A percentile compares a stretch with the other conserved stretches of the same genome.
Evolutionary conservation across 352 stramenopile species (phyloP).

Genomic region (Phytopythium aichiense): DNA sequence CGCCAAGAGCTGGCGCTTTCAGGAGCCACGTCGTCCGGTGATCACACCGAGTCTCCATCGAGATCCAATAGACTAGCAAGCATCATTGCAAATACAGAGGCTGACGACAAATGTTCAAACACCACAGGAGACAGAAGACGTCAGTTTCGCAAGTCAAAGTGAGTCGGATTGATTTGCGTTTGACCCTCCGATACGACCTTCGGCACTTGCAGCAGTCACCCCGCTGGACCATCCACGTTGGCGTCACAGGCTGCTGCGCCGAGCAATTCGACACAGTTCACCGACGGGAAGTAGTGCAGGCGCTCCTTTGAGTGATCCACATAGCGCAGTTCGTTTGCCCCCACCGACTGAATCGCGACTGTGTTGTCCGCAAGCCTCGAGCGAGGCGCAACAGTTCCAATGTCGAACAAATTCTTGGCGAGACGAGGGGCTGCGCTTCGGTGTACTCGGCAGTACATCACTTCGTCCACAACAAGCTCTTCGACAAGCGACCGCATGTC

Average conservation of each 20-base stretch:
- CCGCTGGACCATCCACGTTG: constrained; percentile 22
- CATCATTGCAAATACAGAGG: not conserved
- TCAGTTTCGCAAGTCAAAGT: not conserved
- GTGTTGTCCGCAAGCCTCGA: constrained; percentile 3
- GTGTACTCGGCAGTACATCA: constrained; percentile 53
- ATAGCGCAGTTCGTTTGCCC: constrained; percentile 40
- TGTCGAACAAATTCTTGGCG: constrained; percentile 26
- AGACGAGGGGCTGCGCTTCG: constrained; percentile 11
- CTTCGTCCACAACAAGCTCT: constrained; percentile 52
- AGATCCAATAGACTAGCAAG: not conserved
- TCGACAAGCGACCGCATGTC: constrained; percentile 64
- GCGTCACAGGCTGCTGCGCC: constrained; percentile 53
- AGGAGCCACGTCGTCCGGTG: constrained; percentile 3
- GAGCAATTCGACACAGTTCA: constrained; percentile 78
- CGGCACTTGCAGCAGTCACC: not conserved
- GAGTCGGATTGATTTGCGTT: not conserved
- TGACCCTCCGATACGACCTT: not conserved
- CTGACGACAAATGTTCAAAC: not conserved
- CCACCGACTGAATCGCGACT: constrained; percentile 19
- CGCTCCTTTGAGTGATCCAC: constrained; percentile 43
- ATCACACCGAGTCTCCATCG: not conserved
- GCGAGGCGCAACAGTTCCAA: not conserved
- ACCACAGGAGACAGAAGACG: not conserved
- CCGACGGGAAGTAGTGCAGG: constrained; percentile 69
- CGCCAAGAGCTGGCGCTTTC: constrained; percentile 13